Evolutionary conservation across 345 rosid genomes (phyloP), one percentile per base, ranked within the genome.

Genomic region (Aethionema arabicum): DNA sequence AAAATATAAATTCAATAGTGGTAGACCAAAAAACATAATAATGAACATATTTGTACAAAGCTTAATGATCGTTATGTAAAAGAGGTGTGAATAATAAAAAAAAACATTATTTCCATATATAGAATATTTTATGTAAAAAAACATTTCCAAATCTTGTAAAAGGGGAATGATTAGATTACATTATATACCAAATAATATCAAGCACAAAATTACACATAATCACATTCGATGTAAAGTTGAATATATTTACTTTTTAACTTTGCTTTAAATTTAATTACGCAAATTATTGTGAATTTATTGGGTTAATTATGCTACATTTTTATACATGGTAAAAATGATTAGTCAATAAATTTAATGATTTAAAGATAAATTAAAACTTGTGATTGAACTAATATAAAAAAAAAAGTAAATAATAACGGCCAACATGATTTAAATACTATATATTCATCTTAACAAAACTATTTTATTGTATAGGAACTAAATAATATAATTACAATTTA

Each of bases 201-300:
- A 10, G 37, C 16, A 32, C 11, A 56, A n/a, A 30, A 40, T 32
- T n/a, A n/a, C 40, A 42, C 31, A 58, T 41, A 32, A 58, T 42
- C 13, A n/a, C n/a, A n/a, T n/a, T 29, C 3, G 10, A 5, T 15
- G 31, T 32, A 44, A 59, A 44, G 52, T 59, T 14, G 11, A 32
- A 10, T 2, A 42, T 29, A 15, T 14, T 43, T 43, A 0, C 0
- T 41, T 4, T 57, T 5, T 42, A 27, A 38, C 33, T 11, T 38
- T 15, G 32, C 11, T 38, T 52, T 12, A 3, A 16, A 2, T 2
- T 16, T 38, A 21, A 21, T 21, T 21, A 21, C 27, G 27, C 27
- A 36, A 35, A 47, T 36, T 36, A 27, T 21, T n/a, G 36, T 11
- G 37, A 6, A 45, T 47, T 61, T 38, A 39, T 38, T 14, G 50